Base-by-base conservation (phyloP, 768 basidiomycete species). In the Lactarius hatsudake region DNA sequence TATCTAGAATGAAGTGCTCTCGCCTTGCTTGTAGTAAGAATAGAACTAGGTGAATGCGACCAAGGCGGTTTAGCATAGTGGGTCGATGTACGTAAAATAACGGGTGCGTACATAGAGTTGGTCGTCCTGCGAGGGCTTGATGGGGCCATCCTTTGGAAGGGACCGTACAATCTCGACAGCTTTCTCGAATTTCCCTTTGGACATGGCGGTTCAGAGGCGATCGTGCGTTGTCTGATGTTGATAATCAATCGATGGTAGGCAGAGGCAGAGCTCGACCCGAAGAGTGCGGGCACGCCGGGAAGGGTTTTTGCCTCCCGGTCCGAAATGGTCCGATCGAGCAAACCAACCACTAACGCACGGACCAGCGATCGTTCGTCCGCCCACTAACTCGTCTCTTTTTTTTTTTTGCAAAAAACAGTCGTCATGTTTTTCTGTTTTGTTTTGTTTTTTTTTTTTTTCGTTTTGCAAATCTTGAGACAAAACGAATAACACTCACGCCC, bases 1-100 rank as follows among this genome's bases (percentile, higher is more conserved):
- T 2, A 55, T n/a, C 59, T 36, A 5, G 56, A 43, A 45, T 17
- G 15, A 61, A 28, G 55, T 59, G 69, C 76, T 30, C 76, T 30
- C 59, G 90, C 94, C 93, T 83, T 96, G 95, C 84, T 98, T 99
- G 86, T 82, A 98, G 77, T 89, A 86, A 72, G 83, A 84, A 83
- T 98, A 99, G 83, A 97, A 97, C 96, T 98, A 73, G 23, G 54
- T 55, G 48, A 59, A 34, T 34, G 10, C 30, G 55, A 18, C n/a
- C 17, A 30, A 18, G 38, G 10, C 9, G 55, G 55, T 57, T 55
- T 56, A 28, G n/a, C 42, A 26, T 34, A 18, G 40, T 36, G 28
- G 68, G 67, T 58, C 56, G 62, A 59, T 13, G 36, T 18, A 69
- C 28, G 48, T 12, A 64, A 30, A 55, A 36, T 51, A 60, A 36